phyloP scores from a whole-genome alignment of 192 early-diverging fungal genomes.

The Backusella mclennaniae region DNA sequence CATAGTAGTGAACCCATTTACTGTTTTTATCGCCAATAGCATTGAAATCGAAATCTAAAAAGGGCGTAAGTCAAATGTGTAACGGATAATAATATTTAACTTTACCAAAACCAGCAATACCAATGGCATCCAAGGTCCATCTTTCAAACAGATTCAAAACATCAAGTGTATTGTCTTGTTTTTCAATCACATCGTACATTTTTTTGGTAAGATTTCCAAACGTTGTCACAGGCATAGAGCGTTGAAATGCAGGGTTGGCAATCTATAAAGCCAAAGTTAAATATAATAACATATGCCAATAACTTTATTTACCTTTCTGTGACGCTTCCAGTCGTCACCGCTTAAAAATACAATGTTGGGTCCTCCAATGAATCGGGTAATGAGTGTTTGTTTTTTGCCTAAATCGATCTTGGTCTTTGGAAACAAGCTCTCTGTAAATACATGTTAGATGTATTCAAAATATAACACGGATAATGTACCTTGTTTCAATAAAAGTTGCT shows the following conservation, averaged over 20 bases:
- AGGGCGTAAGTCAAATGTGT: too few relatives aligned
- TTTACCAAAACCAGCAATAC: conserved; percentile 46
- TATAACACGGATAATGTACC: background rate
- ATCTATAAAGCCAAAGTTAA: background rate
- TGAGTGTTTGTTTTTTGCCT: background rate
- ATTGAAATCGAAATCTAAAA: conserved; percentile 49
- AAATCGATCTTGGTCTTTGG: background rate
- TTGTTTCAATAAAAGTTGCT: conserved; percentile 7
- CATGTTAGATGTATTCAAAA: too few relatives aligned
- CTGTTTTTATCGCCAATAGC: conserved; percentile 45
- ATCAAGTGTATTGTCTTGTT: background rate
- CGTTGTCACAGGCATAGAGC: conserved; percentile 7
- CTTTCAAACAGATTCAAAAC: conserved; percentile 13
- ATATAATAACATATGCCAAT: background rate
- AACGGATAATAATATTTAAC: background rate
- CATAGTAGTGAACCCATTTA: conserved; percentile 42
- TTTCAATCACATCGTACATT: conserved; percentile 3
- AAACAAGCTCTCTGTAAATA: background rate
- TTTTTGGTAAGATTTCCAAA: conserved; percentile 7
- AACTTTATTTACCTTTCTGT: conserved; percentile 15
- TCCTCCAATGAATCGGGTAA: background rate
- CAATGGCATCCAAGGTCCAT: conserved; percentile 56
- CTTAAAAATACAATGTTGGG: background rate
- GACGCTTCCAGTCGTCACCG: conserved; percentile 19
- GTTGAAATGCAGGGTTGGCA: conserved; percentile 16